phyloP scores from a whole-genome alignment of 2,329 filamentous ascomycete genomes.

The Calonectria honghensis region DNA sequence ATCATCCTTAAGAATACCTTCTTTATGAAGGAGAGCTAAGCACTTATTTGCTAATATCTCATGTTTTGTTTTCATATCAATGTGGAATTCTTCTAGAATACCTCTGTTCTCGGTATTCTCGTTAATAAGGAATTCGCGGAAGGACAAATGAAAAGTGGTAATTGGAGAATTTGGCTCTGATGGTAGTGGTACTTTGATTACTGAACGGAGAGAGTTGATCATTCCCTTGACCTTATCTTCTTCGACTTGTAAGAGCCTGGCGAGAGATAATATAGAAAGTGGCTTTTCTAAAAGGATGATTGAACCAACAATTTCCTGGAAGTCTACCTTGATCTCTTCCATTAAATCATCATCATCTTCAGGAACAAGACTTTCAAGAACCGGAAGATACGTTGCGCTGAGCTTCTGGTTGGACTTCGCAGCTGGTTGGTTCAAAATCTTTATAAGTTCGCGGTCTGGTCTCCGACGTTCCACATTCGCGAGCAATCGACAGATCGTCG shows the following conservation, averaged over 20 bases:
- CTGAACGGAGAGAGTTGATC: slow-evolving; percentile 58
- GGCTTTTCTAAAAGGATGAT: slow-evolving; percentile 58
- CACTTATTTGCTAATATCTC: slow-evolving; percentile 26
- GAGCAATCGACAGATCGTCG: slow-evolving; percentile 58
- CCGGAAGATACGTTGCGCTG: slow-evolving; percentile 41
- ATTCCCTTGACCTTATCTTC: too few relatives aligned
- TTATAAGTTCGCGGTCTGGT: slow-evolving; percentile 37
- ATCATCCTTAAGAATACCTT: slow-evolving; percentile 56
- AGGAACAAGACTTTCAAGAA: background rate
- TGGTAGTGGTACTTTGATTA: slow-evolving; percentile 56
- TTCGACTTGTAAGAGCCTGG: background rate
- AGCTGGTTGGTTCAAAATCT: slow-evolving; percentile 46
- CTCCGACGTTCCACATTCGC: slow-evolving; percentile 36
- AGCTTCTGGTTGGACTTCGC: slow-evolving; percentile 24
- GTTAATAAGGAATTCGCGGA: slow-evolving; percentile 56
- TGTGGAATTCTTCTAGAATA: slow-evolving; percentile 37
- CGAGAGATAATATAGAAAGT: slow-evolving; percentile 55
- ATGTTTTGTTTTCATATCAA: slow-evolving; percentile 38
- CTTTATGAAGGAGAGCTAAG: background rate
- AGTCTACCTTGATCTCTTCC: slow-evolving; percentile 23
- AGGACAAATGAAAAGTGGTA: slow-evolving; percentile 60
- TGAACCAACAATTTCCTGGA: slow-evolving; percentile 56
- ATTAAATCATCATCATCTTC: too few relatives aligned
- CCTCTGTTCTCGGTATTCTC: slow-evolving; percentile 46
- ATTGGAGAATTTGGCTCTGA: slow-evolving; percentile 47